These are phyloP conservation scores for Epicoccum nigrum DNA, from an alignment of 2,329 filamentous ascomycete species.

Conservation along the genomic window DNA sequence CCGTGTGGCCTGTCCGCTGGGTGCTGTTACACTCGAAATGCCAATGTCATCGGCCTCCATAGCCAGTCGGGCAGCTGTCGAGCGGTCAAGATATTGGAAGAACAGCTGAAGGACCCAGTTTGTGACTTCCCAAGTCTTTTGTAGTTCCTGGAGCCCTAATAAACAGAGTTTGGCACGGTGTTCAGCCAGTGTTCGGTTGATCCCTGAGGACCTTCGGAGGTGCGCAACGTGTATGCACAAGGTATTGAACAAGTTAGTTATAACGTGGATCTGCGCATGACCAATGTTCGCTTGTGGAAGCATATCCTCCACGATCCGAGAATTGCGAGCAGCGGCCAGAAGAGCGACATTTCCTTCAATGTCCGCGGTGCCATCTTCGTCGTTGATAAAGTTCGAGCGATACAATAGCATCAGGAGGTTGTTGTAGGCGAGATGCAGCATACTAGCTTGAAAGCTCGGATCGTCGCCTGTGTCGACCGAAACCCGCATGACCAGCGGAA, in stretches of 20 bases:
- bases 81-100: conserved; percentile 55
- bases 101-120: conserved; percentile 58
- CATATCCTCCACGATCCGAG: conserved; percentile 57
- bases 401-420: conserved; percentile 56
- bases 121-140: conserved; percentile 57
- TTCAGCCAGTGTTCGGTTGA: conserved; percentile 54
- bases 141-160: conserved; percentile 55
- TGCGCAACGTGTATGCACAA: conserved; percentile 57
- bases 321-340: conserved; percentile 54
- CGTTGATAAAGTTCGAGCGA: conserved; percentile 51
- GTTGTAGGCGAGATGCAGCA: conserved; percentile 55
- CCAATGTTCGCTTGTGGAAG: conserved; percentile 52
- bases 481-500: conserved; percentile 47
- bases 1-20: conserved; percentile 12
- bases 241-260: conserved; percentile 57
- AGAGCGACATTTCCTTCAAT: conserved; percentile 51
- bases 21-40: conserved; percentile 19
- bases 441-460: conserved; percentile 47
- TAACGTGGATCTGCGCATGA: conserved; percentile 55
- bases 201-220: conserved; percentile 47
- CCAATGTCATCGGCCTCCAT: conserved; percentile 36
- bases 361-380: conserved; percentile 40
- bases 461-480: conserved; percentile 37
- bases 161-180: conserved; percentile 57
- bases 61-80: conserved; percentile 50